Conservation (phyloP, 352 stramenopile genomes). For the Phytophthora constricta region DNA sequence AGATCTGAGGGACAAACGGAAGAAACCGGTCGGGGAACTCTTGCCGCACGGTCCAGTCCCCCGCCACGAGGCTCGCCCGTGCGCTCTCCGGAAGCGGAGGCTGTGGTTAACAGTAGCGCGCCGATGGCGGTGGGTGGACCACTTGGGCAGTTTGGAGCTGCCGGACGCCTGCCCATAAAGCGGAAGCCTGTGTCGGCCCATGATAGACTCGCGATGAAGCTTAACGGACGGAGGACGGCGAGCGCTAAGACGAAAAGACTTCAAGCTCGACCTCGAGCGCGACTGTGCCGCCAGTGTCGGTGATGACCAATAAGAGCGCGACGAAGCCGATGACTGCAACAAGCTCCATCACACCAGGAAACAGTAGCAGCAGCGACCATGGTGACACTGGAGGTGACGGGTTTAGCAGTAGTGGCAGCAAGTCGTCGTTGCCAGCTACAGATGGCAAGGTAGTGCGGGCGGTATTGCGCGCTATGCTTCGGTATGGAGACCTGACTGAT, state of each 20-base stretch:
- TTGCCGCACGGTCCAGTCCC: slow-evolving; percentile 53
- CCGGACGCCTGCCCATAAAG: slow-evolving; percentile 50
- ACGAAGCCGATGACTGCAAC: slow-evolving; percentile 38
- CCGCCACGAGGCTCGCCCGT: slow-evolving; percentile 66
- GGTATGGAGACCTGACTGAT: slow-evolving; percentile 83
- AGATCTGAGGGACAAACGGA: slow-evolving; percentile 76
- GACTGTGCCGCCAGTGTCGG: slow-evolving; percentile 62
- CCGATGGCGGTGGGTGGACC: slow-evolving; percentile 57
- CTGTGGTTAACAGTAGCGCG: slow-evolving; percentile 36
- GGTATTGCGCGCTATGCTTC: slow-evolving; percentile 71
- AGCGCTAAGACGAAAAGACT: slow-evolving; percentile 61
- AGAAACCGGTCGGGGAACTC: slow-evolving; percentile 37
- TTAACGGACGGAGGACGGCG: slow-evolving; percentile 63
- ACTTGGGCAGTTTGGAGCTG: slow-evolving; percentile 57
- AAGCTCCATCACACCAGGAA: slow-evolving; percentile 24
- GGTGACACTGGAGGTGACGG: slow-evolving; percentile 48
- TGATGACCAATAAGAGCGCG: slow-evolving; percentile 51
- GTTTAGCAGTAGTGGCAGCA: slow-evolving; percentile 44
- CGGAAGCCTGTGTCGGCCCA: slow-evolving; percentile 74
- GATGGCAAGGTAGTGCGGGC: slow-evolving; percentile 78
- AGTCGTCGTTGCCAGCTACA: slow-evolving; percentile 22
- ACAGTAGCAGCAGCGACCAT: slow-evolving; percentile 42
- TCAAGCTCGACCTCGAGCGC: slow-evolving; percentile 11
- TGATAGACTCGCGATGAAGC: slow-evolving; percentile 76
- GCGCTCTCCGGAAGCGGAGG: slow-evolving; percentile 70